Evolutionary conservation across 371 early-diverging fungal species (phyloP).

Genomic region (Mortierella polycephala): DNA sequence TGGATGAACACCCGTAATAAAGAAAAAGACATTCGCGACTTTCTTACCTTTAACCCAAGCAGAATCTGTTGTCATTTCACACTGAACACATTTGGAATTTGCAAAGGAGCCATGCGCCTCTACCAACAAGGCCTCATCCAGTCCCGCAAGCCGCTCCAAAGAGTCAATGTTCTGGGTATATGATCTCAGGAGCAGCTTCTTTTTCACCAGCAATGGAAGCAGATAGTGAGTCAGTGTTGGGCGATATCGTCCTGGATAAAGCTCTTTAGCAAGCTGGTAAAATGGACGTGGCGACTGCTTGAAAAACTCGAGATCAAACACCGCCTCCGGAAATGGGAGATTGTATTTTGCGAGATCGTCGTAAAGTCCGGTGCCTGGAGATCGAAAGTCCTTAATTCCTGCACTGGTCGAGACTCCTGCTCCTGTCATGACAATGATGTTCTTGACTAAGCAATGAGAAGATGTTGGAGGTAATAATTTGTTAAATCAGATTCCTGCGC

Average conservation of each 20-base stretch:
- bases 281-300: slow-evolving; percentile 88
- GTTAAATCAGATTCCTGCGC: not conserved
- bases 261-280: slow-evolving; percentile 88
- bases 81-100: slow-evolving; percentile 80
- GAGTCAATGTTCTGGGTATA: slow-evolving; percentile 98
- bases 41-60: slow-evolving; percentile 45
- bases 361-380: slow-evolving; percentile 93
- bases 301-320: slow-evolving; percentile 94
- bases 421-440: slow-evolving; percentile 92
- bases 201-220: slow-evolving; percentile 79
- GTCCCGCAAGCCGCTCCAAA: slow-evolving; percentile 87
- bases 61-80: slow-evolving; percentile 50
- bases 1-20: slow-evolving; percentile 2
- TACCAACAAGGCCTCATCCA: slow-evolving; percentile 77
- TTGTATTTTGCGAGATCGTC: slow-evolving; percentile 88
- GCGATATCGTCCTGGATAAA: slow-evolving; percentile 84
- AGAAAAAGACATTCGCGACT: not conserved
- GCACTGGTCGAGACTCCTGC: slow-evolving; percentile 96
- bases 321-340: slow-evolving; percentile 93
- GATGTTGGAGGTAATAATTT: not conserved
- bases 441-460: slow-evolving; percentile 61
- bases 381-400: slow-evolving; percentile 94
- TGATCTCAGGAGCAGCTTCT: slow-evolving; percentile 80
- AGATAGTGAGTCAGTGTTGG: slow-evolving; percentile 94
- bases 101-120: slow-evolving; percentile 97